phyloP scores from a whole-genome alignment of 2,329 filamentous ascomycete species.

The Stemphylium vesicarium region DNA sequence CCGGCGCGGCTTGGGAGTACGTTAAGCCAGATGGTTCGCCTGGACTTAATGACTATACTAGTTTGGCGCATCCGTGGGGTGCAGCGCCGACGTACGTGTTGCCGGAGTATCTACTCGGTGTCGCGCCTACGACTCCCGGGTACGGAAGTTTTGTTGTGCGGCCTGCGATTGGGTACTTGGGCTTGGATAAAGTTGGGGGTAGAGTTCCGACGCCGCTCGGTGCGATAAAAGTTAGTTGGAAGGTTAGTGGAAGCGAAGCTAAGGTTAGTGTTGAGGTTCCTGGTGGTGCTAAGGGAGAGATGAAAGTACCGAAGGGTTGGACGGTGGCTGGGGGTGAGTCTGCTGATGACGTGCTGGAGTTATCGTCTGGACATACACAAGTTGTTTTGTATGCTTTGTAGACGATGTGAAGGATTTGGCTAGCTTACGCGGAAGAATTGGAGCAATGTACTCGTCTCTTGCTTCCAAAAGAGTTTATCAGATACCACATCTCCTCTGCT shows the following conservation, averaged over 20 bases:
- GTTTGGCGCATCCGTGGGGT: conserved; percentile 54
- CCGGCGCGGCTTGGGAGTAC: conserved; percentile 57
- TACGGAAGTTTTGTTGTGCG: conserved; percentile 14
- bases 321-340: not conserved
- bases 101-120: conserved; percentile 25
- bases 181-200: not conserved
- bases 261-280: not conserved
- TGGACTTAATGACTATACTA: conserved; percentile 53
- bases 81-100: conserved; percentile 55
- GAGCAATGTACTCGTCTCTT: too few species aligned
- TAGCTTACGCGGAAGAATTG: too few species aligned
- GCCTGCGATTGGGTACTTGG: not conserved
- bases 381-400: not conserved
- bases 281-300: not conserved
- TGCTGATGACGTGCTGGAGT: not conserved
- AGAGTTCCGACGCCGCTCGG: conserved; percentile 3
- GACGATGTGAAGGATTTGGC: not conserved
- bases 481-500: too few species aligned
- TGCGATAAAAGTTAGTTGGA: not conserved
- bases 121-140: conserved; percentile 12
- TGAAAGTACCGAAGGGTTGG: not conserved
- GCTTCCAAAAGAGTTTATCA: too few species aligned
- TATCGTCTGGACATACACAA: not conserved
- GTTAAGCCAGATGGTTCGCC: conserved; percentile 49
- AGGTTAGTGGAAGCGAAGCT: not conserved